Conservation (phyloP, 495 filamentous ascomycete species). For the Sporormia fimetaria region DNA sequence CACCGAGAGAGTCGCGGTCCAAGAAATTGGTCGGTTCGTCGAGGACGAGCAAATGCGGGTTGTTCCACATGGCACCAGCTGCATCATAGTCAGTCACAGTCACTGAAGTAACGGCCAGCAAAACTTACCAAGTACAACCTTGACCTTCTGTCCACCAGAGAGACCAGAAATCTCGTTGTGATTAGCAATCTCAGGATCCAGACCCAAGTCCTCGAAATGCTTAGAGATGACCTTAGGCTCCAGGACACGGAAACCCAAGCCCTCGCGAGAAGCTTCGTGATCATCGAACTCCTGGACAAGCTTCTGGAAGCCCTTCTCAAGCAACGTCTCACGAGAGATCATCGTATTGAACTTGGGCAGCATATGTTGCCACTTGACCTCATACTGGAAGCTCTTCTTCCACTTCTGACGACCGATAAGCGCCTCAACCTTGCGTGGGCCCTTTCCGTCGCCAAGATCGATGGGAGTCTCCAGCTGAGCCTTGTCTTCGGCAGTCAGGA, state of each 20-base stretch:
- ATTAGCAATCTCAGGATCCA: constrained; percentile 95
- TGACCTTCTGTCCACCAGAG: constrained; percentile 98
- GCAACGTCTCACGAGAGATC: constrained; percentile 85
- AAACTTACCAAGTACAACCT: constrained; percentile 75
- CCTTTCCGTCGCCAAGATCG: constrained; percentile 71
- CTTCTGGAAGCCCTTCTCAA: constrained; percentile 78
- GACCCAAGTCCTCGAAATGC: constrained; percentile 93
- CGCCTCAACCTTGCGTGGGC: constrained; percentile 65
- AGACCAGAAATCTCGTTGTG: constrained; percentile 97
- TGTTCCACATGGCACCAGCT: constrained; percentile 73
- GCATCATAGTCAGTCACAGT: background rate
- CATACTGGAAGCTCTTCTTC: constrained; percentile 99
- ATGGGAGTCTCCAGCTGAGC: constrained; percentile 83
- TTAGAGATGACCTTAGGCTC: constrained; percentile 89
- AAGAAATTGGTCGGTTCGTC: constrained; percentile 99
- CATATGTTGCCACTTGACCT: constrained; percentile 83
- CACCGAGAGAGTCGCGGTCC: constrained; percentile 92
- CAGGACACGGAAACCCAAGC: constrained; percentile 86
- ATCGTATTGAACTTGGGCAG: constrained; percentile 88
- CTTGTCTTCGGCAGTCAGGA: constrained; percentile 72
- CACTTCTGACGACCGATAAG: constrained; percentile 95
- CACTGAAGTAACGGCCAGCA: background rate
- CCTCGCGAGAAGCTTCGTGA: constrained; percentile 93
- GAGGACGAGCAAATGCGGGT: constrained; percentile 90
- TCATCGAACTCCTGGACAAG: constrained; percentile 96